Conservation (phyloP, 2,329 filamentous ascomycete genomes). For the Curvularia sp. region DNA sequence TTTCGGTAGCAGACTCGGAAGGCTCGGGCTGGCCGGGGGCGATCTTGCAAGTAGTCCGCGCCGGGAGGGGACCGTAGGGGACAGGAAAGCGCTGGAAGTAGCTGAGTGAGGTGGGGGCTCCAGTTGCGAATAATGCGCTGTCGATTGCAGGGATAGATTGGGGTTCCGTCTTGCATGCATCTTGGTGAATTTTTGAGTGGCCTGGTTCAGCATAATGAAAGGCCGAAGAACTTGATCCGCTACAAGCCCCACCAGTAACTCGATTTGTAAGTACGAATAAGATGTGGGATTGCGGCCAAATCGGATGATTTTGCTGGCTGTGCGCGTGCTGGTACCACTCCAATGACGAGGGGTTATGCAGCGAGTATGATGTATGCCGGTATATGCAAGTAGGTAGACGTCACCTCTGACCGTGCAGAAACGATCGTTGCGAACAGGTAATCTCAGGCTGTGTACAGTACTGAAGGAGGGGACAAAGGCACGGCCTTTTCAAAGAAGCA, state of each 20-base stretch:
- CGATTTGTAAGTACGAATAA: constrained; percentile 6
- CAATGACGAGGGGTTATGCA: constrained; percentile 15
- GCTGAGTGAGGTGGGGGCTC: constrained; percentile 41
- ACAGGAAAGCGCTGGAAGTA: constrained; percentile 48
- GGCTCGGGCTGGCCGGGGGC: constrained; percentile 73
- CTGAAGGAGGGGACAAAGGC: constrained; percentile 30
- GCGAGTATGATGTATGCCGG: neutral
- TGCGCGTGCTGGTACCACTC: constrained; percentile 22
- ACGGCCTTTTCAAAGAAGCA: constrained; percentile 21
- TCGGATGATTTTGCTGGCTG: constrained; percentile 17
- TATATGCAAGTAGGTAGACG: constrained; percentile 7
- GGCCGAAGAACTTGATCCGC: constrained; percentile 1
- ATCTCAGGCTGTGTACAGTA: constrained; percentile 4
- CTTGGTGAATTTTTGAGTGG: constrained; percentile 44
- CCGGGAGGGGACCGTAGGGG: constrained; percentile 44
- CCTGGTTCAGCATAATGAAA: constrained; percentile 48
- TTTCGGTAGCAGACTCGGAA: constrained; percentile 72
- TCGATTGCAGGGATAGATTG: constrained; percentile 56
- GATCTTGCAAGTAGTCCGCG: constrained; percentile 71
- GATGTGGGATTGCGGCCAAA: constrained; percentile 10
- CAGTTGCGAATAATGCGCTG: constrained; percentile 45
- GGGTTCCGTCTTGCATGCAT: constrained; percentile 59
- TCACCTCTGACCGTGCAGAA: constrained; percentile 30
- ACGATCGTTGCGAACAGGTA: constrained; percentile 12
- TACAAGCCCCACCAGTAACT: constrained; percentile 1